Conservation (phyloP, 257 asterid genomes). For the Petrea volubilis region DNA sequence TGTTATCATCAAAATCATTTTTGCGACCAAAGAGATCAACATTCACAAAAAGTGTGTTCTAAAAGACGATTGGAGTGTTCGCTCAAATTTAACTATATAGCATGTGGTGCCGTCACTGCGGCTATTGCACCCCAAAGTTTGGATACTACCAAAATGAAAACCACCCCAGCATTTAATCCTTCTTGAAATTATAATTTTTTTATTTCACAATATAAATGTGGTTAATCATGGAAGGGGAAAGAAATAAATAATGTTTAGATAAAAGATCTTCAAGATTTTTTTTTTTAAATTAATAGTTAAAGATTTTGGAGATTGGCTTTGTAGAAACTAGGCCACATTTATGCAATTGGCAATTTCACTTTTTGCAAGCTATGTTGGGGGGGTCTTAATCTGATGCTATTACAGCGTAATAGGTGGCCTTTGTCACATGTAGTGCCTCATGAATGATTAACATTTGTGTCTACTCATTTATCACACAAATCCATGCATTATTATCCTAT, state of each 20-base stretch:
- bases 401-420: conserved; percentile 22
- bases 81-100: too few relatives aligned
- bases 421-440: conserved; percentile 37
- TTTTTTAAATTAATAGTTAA: background rate
- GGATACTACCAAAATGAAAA: too few relatives aligned
- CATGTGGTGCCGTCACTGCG: too few relatives aligned
- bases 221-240: background rate
- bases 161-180: too few relatives aligned
- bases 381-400: conserved; percentile 6
- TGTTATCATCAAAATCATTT: too few relatives aligned
- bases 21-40: too few relatives aligned
- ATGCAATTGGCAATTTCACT: background rate
- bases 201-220: background rate
- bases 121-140: too few relatives aligned
- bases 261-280: too few relatives aligned
- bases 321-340: background rate
- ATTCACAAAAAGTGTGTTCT: too few relatives aligned
- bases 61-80: too few relatives aligned
- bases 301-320: background rate
- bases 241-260: background rate
- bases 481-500: background rate
- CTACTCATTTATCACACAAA: conserved; percentile 7
- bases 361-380: background rate
- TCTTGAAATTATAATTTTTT: background rate
- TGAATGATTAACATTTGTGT: conserved; percentile 24